Evolutionary conservation across 2,329 filamentous ascomycete species (phyloP).

Genomic region (Sporothrix curviconia): DNA sequence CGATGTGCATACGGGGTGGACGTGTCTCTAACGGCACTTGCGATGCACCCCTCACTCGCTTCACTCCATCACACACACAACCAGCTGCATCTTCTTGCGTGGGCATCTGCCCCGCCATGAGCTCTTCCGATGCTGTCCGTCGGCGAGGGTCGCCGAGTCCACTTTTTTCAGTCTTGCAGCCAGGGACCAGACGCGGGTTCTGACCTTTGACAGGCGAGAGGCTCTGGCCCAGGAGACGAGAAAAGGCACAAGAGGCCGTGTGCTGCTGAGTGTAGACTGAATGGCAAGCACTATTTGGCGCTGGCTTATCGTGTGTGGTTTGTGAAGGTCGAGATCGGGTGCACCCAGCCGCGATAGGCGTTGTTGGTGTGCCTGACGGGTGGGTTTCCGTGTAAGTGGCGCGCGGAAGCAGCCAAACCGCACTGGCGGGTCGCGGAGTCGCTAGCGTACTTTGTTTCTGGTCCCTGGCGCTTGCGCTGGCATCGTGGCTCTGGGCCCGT

Average conservation of each 20-base stretch:
- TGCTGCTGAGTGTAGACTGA: too few relatives aligned
- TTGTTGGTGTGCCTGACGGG: neutral
- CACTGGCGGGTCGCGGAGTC: neutral
- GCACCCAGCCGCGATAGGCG: neutral
- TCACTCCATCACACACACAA: neutral
- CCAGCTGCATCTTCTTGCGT: neutral
- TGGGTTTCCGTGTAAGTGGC: neutral
- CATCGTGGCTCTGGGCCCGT: too few relatives aligned
- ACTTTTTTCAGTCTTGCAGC: neutral
- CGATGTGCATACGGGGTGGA: neutral
- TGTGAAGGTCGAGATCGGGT: neutral
- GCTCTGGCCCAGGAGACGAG: too few relatives aligned
- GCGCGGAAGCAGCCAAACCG: conserved; percentile 1
- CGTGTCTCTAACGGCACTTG: neutral
- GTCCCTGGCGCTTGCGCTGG: too few relatives aligned
- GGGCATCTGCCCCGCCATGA: neutral
- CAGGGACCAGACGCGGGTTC: neutral
- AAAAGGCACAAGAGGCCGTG: too few relatives aligned
- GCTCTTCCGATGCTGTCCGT: neutral
- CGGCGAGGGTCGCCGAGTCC: conserved; percentile 11
- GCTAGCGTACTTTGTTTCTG: neutral
- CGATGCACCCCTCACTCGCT: neutral
- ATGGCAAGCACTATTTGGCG: too few relatives aligned
- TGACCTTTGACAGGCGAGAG: neutral
- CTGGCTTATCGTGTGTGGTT: neutral